Conservation (phyloP, 2,329 filamentous ascomycete species). For the Ophiostoma populinum region DNA sequence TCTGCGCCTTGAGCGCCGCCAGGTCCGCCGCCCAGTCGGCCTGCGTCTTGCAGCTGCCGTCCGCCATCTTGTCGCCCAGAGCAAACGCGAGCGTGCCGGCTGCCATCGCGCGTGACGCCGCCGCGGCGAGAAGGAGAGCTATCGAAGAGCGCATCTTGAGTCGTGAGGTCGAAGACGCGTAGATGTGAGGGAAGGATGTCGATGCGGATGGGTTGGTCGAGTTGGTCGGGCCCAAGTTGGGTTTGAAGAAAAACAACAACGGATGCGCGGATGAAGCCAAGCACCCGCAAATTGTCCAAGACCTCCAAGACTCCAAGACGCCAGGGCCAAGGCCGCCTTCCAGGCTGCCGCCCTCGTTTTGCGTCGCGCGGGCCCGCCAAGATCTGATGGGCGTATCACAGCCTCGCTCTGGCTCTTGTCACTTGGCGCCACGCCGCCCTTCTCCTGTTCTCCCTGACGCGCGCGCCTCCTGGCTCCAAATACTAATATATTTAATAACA, state of each 20-base stretch:
- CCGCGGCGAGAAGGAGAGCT: not conserved
- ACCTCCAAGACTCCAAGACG: not conserved
- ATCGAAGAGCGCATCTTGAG: slow-evolving; percentile 4
- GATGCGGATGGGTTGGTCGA: no score
- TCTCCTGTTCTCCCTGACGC: no score
- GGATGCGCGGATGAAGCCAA: not conserved
- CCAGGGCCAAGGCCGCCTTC: not conserved
- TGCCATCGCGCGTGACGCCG: not conserved
- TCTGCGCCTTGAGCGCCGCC: slow-evolving; percentile 1
- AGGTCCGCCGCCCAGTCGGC: slow-evolving; percentile 7
- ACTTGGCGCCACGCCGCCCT: no score
- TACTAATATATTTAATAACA: no score
- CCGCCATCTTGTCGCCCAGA: slow-evolving; percentile 7
- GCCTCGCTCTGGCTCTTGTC: no score
- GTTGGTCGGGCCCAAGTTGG: no score
- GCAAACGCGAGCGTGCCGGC: slow-evolving; percentile 6
- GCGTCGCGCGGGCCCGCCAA: no score
- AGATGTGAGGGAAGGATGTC: no score
- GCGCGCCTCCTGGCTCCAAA: no score
- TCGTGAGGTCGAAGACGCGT: not conserved
- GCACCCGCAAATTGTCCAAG: not conserved
- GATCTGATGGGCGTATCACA: no score
- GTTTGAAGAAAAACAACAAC: not conserved
- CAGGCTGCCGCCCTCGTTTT: no score
- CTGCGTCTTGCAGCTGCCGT: slow-evolving; percentile 7